These are phyloP conservation scores for Hemileccinum impolitum DNA, from an alignment of 768 basidiomycete genomes.

Conservation along the genomic window DNA sequence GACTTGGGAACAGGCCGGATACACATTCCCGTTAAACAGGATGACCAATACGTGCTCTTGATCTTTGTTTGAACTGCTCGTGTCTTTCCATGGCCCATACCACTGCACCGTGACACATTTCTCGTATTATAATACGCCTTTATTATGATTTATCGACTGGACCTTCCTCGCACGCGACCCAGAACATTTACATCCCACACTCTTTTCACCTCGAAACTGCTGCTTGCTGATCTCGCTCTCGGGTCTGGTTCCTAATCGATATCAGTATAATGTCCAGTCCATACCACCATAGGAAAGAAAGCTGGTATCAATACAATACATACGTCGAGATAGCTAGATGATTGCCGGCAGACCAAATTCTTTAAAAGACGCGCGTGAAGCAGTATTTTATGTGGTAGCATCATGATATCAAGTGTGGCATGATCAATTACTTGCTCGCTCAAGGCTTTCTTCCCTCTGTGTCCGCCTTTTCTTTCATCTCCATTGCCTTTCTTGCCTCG, in stretches of 20 bases:
- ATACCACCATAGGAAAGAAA: conserved; percentile 1
- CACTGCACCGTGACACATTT: conserved; percentile 17
- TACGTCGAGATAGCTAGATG: no score
- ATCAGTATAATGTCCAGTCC: conserved; percentile 1
- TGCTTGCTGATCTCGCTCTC: background rate
- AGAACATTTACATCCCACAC: conserved; percentile 16
- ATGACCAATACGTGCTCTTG: conserved; percentile 23
- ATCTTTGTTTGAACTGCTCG: conserved; percentile 8
- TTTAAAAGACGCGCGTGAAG: no score
- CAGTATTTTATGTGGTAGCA: no score
- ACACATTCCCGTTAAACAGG: conserved; percentile 70
- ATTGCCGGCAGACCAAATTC: no score
- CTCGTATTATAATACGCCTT: conserved; percentile 23
- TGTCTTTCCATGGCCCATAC: conserved; percentile 12
- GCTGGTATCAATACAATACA: conserved; percentile 4
- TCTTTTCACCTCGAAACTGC: background rate
- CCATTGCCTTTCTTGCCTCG: conserved; percentile 13
- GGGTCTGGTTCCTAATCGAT: conserved; percentile 1
- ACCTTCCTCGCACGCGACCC: conserved; percentile 7
- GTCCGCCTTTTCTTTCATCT: background rate
- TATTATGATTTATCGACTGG: conserved; percentile 26
- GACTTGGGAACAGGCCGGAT: conserved; percentile 77
- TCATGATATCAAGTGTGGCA: no score
- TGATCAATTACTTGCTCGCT: conserved; percentile 3
- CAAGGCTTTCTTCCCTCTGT: background rate